Evolutionary conservation across 768 basidiomycete species (phyloP), one percentile per base, ranked within the genome.

Genomic region (Calvatia gigantea): DNA sequence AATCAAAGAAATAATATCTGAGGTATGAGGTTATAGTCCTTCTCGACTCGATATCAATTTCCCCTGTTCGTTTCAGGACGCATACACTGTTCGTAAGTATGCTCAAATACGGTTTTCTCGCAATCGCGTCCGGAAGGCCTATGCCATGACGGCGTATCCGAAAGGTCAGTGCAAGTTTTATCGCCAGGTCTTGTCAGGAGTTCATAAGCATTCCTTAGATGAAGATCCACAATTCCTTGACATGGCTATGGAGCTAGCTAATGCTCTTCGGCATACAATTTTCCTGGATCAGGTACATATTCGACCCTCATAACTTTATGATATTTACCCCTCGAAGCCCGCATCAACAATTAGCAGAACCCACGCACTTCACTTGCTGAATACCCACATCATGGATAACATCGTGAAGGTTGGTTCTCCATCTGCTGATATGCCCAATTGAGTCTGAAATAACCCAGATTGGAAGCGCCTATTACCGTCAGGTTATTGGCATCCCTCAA

Each of bases 401-500:
- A 84, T 98, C 7, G 93, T 98, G 62, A 96, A 94, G 76, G 94
- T 86, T 57, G 11, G 56, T n/a, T 19, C 15, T 2, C 14, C 11
- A 14, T 37, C 15, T n/a, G 27, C 9, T 25, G 55, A 46, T 46
- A 35, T 38, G 2, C 42, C 23, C 11, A 2, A 15, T 11, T 58
- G 17, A 38, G 25, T 60, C 39, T 39, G 29, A 58, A 31, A 35
- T 29, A 35, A 23, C 31, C 14, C 60, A 96, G 93, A 94, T 97
- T 50, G 91, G 89, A 1, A 62, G 72, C n/a, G 70, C 80, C 38
- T 92, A 87, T 64, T 96, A 88, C 66, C 84, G 88, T 11, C 97
- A 99, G 69, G 82, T 80, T n/a, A 82, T 91, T 27, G 97, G 97
- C 2, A 99, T 99, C 21, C 96, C 97, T 1, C 97, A 99, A 69